These are phyloP conservation scores for Leptographium procerum DNA, from an alignment of 2,329 filamentous ascomycete genomes.

Conservation along the genomic window DNA sequence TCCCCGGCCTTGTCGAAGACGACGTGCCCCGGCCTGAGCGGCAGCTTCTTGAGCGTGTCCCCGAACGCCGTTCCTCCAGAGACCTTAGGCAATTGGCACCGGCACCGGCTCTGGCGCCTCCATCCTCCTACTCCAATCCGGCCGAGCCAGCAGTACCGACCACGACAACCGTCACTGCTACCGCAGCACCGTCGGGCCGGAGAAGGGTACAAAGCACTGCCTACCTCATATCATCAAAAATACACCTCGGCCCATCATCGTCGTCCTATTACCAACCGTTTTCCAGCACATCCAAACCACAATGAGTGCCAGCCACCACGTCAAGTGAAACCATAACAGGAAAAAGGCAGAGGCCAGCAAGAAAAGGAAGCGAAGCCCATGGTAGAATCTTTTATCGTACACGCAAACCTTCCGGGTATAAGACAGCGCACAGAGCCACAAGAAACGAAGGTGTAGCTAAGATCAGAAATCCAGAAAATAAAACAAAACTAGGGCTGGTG, in stretches of 20 bases:
- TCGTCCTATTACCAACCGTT: neutral
- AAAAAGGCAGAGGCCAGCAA: slow-evolving; percentile 17
- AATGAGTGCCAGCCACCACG: neutral
- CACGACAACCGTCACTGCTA: neutral
- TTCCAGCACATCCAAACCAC: neutral
- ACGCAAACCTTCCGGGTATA: slow-evolving; percentile 3
- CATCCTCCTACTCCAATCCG: neutral
- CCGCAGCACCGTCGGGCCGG: slow-evolving; percentile 18
- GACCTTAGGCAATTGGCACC: slow-evolving; percentile 16
- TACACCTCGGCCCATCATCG: neutral
- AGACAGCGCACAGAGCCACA: neutral
- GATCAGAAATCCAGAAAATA: neutral
- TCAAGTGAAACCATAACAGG: slow-evolving; percentile 5
- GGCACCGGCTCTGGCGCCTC: neutral
- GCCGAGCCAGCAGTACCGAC: neutral
- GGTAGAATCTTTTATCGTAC: neutral
- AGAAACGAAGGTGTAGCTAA: slow-evolving; percentile 4
- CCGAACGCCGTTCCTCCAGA: slow-evolving; percentile 19
- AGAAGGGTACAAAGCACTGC: slow-evolving; percentile 9
- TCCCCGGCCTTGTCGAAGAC: slow-evolving; percentile 71
- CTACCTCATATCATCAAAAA: neutral
- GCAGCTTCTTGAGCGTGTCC: slow-evolving; percentile 6
- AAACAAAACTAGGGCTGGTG: slow-evolving; percentile 5
- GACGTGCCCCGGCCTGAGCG: slow-evolving; percentile 42
- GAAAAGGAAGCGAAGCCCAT: slow-evolving; percentile 15